phyloP scores from a whole-genome alignment of 768 basidiomycete genomes.

The Rhizopogon rudus region DNA sequence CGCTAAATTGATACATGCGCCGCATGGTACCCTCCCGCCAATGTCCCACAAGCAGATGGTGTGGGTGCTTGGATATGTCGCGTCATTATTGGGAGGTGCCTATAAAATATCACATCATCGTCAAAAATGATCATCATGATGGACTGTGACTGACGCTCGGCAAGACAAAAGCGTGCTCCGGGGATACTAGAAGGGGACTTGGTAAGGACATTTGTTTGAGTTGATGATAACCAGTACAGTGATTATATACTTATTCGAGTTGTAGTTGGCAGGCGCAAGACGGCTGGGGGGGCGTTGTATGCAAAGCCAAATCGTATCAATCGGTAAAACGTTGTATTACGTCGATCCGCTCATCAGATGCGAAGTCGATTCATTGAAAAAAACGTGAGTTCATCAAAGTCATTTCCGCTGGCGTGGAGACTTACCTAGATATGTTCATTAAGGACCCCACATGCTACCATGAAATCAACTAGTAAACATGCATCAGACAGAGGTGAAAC shows the following conservation, averaged over 20 bases:
- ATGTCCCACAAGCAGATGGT: conserved; percentile 9
- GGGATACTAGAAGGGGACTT: not conserved
- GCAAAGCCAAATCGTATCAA: not conserved
- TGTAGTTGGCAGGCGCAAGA: not conserved
- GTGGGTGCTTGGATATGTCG: not conserved
- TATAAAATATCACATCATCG: not conserved
- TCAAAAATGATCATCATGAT: not conserved
- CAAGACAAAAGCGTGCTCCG: not conserved
- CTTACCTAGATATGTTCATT: not conserved
- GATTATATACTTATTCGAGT: not conserved
- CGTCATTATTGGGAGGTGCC: not conserved
- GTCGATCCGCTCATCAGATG: not conserved
- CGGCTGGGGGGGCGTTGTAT: too few relatives aligned
- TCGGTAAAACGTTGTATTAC: not conserved
- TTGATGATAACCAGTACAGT: too few relatives aligned
- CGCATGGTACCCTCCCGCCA: not conserved
- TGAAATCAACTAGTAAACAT: not conserved
- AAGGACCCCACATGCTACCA: not conserved
- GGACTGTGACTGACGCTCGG: not conserved
- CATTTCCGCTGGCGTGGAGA: not conserved
- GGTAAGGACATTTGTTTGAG: not conserved
- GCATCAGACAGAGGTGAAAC: not conserved
- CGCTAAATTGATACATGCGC: not conserved
- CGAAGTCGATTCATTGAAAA: not conserved
- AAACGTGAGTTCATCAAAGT: not conserved